Percentiles rank a stretch among this genome's conserved stretches.
Evolutionary conservation across 345 rosid species (phyloP).

Genomic region (Iberis pinnata): DNA sequence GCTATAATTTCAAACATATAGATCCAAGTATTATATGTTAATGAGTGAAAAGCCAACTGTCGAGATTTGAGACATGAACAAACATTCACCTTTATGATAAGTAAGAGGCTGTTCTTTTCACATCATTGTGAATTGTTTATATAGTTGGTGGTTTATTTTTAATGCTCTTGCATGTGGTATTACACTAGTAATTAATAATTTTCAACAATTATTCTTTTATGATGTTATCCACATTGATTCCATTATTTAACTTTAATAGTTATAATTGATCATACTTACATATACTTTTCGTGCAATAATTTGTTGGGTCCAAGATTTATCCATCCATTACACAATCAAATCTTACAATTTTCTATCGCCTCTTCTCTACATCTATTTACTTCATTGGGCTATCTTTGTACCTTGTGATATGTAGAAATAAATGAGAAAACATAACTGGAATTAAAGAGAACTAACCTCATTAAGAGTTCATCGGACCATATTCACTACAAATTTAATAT

Average conservation of each 20-base stretch:
- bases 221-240: constrained; percentile 13
- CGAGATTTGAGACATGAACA: constrained; percentile 11
- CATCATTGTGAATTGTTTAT: not conserved
- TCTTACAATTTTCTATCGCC: constrained; percentile 9
- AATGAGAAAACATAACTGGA: too few relatives aligned
- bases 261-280: not conserved
- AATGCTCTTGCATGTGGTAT: constrained; percentile 12
- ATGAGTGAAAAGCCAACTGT: constrained; percentile 15
- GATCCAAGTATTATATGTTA: not conserved
- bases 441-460: too few relatives aligned
- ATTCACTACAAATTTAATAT: too few relatives aligned
- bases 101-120: constrained; percentile 26
- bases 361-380: not conserved
- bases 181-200: constrained; percentile 23
- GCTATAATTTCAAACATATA: not conserved
- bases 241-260: constrained; percentile 15
- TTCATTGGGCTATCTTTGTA: not conserved
- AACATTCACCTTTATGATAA: constrained; percentile 17
- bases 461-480: too few relatives aligned
- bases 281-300: constrained; percentile 13
- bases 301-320: constrained; percentile 6
- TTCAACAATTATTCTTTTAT: constrained; percentile 1
- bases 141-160: not conserved
- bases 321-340: constrained; percentile 11
- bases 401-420: not conserved